phyloP scores from a whole-genome alignment of 192 early-diverging fungal species.

The Coemansia sp. region DNA sequence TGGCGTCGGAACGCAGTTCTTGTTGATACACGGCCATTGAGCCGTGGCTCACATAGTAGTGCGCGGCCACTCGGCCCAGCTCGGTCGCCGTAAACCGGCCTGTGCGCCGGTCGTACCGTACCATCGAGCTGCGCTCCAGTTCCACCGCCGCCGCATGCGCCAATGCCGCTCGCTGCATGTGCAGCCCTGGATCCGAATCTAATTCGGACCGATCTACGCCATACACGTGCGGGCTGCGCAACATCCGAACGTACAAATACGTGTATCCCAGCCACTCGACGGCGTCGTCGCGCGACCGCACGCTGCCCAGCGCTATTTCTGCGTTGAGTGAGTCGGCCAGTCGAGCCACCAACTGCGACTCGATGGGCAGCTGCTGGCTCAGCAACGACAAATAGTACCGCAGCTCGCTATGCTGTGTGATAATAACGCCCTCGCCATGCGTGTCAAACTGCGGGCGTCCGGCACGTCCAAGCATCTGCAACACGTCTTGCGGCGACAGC shows the following conservation, averaged over 20 bases:
- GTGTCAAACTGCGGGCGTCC: constrained; percentile 97
- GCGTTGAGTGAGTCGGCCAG: constrained; percentile 94
- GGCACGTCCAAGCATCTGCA: constrained; percentile 98
- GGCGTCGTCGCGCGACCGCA: constrained; percentile 89
- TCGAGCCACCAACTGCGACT: constrained; percentile 86
- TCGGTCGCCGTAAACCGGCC: constrained; percentile 88
- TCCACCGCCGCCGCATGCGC: constrained; percentile 82
- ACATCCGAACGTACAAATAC: constrained; percentile 96
- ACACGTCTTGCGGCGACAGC: constrained; percentile 91
- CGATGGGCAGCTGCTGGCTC: constrained; percentile 96
- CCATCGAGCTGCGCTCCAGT: constrained; percentile 87
- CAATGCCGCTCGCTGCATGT: constrained; percentile 84
- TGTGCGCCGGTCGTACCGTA: constrained; percentile 93
- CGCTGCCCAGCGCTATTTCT: constrained; percentile 90
- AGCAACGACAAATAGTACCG: constrained; percentile 94
- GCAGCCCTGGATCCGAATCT: constrained; percentile 77
- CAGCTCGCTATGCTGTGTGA: constrained; percentile 88
- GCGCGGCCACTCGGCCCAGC: constrained; percentile 92
- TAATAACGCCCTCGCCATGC: constrained; percentile 94
- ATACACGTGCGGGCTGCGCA: constrained; percentile 85
- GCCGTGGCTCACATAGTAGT: constrained; percentile 91
- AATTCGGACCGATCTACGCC: constrained; percentile 55
- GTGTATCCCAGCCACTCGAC: constrained; percentile 95
- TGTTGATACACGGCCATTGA: constrained; percentile 95
- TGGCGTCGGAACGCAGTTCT: constrained; percentile 88